Evolutionary conservation across 768 basidiomycete genomes (phyloP).

Genomic region (Mycena floridula): DNA sequence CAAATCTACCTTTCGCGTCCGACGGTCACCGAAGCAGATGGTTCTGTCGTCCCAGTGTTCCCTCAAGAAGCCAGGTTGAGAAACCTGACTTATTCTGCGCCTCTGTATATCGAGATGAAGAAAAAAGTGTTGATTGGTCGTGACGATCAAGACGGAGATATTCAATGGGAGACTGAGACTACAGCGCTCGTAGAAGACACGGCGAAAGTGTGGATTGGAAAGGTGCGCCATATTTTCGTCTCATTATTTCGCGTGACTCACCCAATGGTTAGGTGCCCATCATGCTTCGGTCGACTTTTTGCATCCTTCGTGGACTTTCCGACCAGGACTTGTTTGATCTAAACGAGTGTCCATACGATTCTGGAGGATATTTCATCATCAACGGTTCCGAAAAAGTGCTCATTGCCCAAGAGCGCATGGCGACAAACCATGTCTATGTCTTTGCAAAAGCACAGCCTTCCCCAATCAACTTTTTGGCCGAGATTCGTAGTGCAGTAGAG

Average conservation of each 20-base stretch:
- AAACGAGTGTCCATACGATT: slow-evolving; percentile 98
- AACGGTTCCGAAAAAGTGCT: slow-evolving; percentile 99
- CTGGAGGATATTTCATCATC: slow-evolving; percentile 99
- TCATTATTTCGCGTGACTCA: neutral
- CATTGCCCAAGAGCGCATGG: slow-evolving; percentile 99
- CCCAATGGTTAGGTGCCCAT: slow-evolving; percentile 80
- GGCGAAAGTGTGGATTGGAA: slow-evolving; percentile 91
- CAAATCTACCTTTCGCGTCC: slow-evolving; percentile 97
- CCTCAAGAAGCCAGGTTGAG: slow-evolving; percentile 94
- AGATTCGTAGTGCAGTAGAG: slow-evolving; percentile 96
- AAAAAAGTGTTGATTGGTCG: slow-evolving; percentile 77
- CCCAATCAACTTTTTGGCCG: slow-evolving; percentile 91
- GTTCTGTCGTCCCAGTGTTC: slow-evolving; percentile 87
- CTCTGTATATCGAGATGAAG: slow-evolving; percentile 92
- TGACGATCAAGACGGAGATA: slow-evolving; percentile 80
- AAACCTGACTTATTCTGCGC: slow-evolving; percentile 94
- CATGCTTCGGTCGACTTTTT: slow-evolving; percentile 95
- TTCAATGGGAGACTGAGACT: slow-evolving; percentile 71
- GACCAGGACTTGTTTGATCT: slow-evolving; percentile 83
- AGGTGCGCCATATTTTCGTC: slow-evolving; percentile 42
- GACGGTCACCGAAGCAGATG: slow-evolving; percentile 93
- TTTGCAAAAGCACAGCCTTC: slow-evolving; percentile 98
- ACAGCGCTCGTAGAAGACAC: slow-evolving; percentile 56
- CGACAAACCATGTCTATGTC: slow-evolving; percentile 98
- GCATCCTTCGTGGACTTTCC: slow-evolving; percentile 75